Percentiles rank a stretch among this genome's conserved stretches.
Evolutionary conservation across 352 stramenopile genomes (phyloP).

Genomic region (Phytopythium boreale): DNA sequence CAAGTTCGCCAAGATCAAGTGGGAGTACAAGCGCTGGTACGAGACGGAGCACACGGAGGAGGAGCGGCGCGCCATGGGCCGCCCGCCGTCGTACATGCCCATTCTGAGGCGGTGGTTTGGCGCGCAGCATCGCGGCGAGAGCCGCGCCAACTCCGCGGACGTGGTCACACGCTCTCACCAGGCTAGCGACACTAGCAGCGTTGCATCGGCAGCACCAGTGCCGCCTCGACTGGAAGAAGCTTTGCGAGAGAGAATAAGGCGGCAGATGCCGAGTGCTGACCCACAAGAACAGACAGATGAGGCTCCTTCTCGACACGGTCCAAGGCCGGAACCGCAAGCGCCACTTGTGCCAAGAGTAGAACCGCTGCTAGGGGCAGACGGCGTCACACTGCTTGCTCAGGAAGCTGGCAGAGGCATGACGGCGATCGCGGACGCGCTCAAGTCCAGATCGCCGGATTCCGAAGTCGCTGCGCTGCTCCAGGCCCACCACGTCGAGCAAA

Average conservation of each 20-base stretch:
- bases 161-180: no score
- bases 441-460: neutral
- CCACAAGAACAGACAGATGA: neutral
- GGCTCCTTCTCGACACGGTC: neutral
- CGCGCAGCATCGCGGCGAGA: no score
- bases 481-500: neutral
- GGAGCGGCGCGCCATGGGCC: neutral
- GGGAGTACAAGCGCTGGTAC: slow-evolving; percentile 4
- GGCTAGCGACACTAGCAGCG: neutral
- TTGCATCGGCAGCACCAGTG: neutral
- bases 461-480: neutral
- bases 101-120: slow-evolving; percentile 2
- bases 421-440: neutral
- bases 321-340: neutral
- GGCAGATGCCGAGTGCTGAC: neutral
- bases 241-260: neutral
- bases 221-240: neutral
- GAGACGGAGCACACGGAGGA: neutral
- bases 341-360: neutral
- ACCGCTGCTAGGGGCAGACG: neutral
- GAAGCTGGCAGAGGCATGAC: neutral
- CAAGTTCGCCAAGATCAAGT: slow-evolving; percentile 7
- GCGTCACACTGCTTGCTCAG: neutral
- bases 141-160: no score
- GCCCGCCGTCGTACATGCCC: neutral